Base-by-base conservation (phyloP, 208 protist species). In the Acanthamoeba sp. region DNA sequence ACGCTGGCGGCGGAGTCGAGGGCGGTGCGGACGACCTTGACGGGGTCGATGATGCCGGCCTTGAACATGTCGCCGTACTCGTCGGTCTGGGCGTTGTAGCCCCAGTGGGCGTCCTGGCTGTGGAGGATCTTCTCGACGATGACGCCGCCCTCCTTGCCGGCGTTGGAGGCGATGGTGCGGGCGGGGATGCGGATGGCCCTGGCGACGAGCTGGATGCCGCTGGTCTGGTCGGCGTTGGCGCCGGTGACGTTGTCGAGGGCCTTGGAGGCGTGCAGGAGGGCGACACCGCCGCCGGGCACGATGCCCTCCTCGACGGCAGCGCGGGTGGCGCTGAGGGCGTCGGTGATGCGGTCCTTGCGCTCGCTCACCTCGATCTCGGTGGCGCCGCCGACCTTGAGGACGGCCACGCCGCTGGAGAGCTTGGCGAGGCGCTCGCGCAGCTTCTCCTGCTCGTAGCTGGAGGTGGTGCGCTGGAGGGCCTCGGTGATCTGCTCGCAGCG, bases 291-390 rank as follows among this genome's bases (percentile, higher is more conserved):
- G 95, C 99, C 99, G 85, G 99, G 96, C 27, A 99, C 98, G 89
- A 99, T 99, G 95, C 99, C 99, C 97, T 99, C 99, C 96, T 99
- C 98, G 73, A 99, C 98, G 55, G 99, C 99, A 24, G 99, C 99
- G 85, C 99, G 97, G 3, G 99, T 99, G 18, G 99, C 99, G 96
- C 99, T 99, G n/a, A 99, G 97, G 12, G 99, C 99, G 96, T 99
- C 99, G 18, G 97, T 98, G 24, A 99, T 97, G 89, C 99, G 98
- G 97, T 99, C 99, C 97, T 99, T 99, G 98, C 99, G 99, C 98
- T 99, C 99, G 95, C 97, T 97, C 24, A 99, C 99, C 97, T 99
- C 99, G 38, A 99, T 98, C 96, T 99, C 99, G 24, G 98, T 98
- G 29, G 97, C 98, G 87, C 99, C 99, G 62, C 99, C 99, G 87